A percentile compares a stretch with the other conserved stretches of the same genome.
Evolutionary conservation across 257 asterid genomes (phyloP).

Genomic region (Solanum phureja): DNA sequence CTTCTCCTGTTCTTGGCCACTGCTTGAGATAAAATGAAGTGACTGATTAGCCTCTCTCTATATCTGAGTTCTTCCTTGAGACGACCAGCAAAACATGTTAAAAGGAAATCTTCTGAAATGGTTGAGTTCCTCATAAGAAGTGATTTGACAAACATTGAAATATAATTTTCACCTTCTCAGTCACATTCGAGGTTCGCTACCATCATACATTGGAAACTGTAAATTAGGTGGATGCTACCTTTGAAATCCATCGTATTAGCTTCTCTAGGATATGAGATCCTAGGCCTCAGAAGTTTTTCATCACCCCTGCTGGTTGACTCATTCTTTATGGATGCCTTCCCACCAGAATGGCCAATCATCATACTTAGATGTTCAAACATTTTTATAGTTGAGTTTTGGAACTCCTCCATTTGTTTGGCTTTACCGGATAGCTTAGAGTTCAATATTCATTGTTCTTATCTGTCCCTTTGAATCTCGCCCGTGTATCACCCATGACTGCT

Average conservation of each 20-base stretch:
- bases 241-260: not conserved
- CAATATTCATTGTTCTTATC: not conserved
- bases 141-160: not conserved
- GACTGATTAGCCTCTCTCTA: not conserved
- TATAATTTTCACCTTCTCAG: not conserved
- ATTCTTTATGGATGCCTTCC: not conserved
- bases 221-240: not conserved
- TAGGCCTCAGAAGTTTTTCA: not conserved
- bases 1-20: not conserved
- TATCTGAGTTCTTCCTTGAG: not conserved
- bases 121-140: not conserved
- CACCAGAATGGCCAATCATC: not conserved
- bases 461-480: not conserved
- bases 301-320: not conserved
- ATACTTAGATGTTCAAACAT: not conserved
- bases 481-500: not conserved
- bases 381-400: not conserved
- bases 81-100: not conserved
- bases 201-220: not conserved
- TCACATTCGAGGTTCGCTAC: not conserved
- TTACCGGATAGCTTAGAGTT: not conserved
- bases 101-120: not conserved
- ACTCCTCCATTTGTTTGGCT: not conserved
- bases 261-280: not conserved
- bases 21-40: not conserved